Percentiles rank a stretch among this genome's conserved stretches.
These are phyloP conservation scores for Dryadomyces quercus-mongolicae DNA, from an alignment of 2,329 filamentous ascomycete genomes.

Conservation along the genomic window DNA sequence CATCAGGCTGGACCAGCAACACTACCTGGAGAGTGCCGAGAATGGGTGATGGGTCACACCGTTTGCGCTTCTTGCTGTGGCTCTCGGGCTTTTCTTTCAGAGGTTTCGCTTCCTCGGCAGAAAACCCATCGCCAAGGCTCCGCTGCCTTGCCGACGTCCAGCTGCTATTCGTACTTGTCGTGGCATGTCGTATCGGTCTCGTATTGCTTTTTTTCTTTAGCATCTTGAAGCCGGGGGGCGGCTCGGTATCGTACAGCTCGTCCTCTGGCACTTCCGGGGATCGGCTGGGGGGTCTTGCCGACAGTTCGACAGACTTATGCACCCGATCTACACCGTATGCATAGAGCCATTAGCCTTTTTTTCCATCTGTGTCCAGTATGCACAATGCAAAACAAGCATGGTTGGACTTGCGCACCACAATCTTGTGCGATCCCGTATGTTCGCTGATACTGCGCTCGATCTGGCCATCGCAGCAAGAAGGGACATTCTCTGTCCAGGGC, in stretches of 20 bases:
- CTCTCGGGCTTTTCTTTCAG: background rate
- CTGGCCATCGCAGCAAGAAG: background rate
- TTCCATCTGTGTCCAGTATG: too few relatives aligned
- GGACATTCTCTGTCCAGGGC: background rate
- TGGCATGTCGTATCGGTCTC: background rate
- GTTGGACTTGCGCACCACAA: too few relatives aligned
- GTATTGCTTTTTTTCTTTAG: constrained; percentile 2
- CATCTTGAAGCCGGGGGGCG: constrained; percentile 10
- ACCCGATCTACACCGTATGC: too few relatives aligned
- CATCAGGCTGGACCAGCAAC: constrained; percentile 1
- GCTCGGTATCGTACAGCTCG: background rate
- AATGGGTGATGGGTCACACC: constrained; percentile 2
- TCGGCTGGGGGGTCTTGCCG: background rate
- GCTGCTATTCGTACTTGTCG: background rate
- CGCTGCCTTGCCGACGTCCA: background rate
- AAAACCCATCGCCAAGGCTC: constrained; percentile 10
- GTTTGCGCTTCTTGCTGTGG: constrained; percentile 2
- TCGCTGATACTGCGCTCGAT: too few relatives aligned
- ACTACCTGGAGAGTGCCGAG: constrained; percentile 7
- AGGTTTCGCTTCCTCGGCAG: constrained; percentile 8
- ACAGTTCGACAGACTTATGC: background rate
- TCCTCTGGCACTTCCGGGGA: too few relatives aligned
- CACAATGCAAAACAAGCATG: too few relatives aligned
- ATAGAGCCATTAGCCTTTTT: too few relatives aligned
- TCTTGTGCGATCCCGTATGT: too few relatives aligned